Evolutionary conservation across 2,329 filamentous ascomycete genomes (phyloP).

Genomic region (Ophiocordyceps polyrhachis-furcata): DNA sequence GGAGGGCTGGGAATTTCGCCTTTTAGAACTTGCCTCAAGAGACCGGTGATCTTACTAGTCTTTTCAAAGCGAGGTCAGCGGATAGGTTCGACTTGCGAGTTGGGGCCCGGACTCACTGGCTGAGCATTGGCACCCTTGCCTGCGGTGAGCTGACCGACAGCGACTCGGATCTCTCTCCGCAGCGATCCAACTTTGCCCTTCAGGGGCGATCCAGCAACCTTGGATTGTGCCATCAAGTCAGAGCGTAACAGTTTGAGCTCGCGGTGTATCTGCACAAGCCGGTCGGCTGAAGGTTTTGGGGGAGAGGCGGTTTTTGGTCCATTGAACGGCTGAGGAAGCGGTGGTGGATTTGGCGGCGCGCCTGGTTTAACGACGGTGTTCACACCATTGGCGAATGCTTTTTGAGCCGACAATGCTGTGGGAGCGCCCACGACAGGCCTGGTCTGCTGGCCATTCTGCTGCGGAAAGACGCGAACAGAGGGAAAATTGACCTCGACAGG

Average conservation of each 20-base stretch:
- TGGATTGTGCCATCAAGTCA: conserved; percentile 35
- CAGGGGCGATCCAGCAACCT: conserved; percentile 25
- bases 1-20: conserved; percentile 30
- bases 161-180: conserved; percentile 51
- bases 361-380: not conserved
- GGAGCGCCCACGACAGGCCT: not conserved
- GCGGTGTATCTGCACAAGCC: conserved; percentile 41
- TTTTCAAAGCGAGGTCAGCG: conserved; percentile 7
- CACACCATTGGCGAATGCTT: not conserved
- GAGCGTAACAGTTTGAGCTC: conserved; percentile 51
- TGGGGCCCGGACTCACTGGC: conserved; percentile 13
- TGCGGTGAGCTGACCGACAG: conserved; percentile 53
- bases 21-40: conserved; percentile 33
- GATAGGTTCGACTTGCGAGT: not conserved
- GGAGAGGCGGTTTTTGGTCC: not conserved
- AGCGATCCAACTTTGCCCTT: conserved; percentile 53
- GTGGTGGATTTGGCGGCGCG: not conserved
- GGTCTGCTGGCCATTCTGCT: not conserved
- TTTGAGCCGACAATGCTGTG: not conserved
- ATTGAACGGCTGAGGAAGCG: not conserved
- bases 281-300: conserved; percentile 13
- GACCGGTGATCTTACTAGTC: conserved; percentile 17
- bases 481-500: not conserved
- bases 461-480: not conserved
- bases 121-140: conserved; percentile 40